Evolutionary conservation across 2,329 filamentous ascomycete genomes (phyloP).

Genomic region (Purpureocillium takamizusanense): DNA sequence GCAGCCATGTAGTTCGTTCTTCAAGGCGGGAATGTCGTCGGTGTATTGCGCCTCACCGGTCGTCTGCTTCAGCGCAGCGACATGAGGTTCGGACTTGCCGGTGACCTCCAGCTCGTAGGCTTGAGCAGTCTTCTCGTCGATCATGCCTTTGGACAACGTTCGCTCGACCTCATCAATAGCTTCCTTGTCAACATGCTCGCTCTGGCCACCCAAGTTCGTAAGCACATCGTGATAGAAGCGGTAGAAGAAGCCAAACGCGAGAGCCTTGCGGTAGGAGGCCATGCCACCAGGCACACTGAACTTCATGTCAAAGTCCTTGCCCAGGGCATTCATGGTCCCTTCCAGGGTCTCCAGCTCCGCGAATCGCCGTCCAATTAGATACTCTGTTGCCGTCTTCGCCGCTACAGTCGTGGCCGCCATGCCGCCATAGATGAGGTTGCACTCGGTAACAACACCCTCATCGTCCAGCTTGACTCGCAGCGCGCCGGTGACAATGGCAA

Average conservation of each 20-base stretch:
- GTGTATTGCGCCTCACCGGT: constrained; percentile 95
- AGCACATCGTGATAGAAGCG: constrained; percentile 91
- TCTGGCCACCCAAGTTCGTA: constrained; percentile 42
- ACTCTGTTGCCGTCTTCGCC: constrained; percentile 69
- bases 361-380: constrained; percentile 68
- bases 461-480: constrained; percentile 65
- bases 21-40: constrained; percentile 80
- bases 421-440: constrained; percentile 82
- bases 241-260: constrained; percentile 93
- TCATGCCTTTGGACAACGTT: constrained; percentile 68
- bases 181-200: constrained; percentile 53
- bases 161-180: constrained; percentile 79
- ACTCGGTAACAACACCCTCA: constrained; percentile 60
- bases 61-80: constrained; percentile 87
- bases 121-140: constrained; percentile 65
- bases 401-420: constrained; percentile 91
- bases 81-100: constrained; percentile 77
- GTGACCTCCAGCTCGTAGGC: constrained; percentile 77
- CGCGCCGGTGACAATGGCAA: constrained; percentile 90
- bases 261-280: constrained; percentile 87
- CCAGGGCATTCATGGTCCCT: constrained; percentile 82
- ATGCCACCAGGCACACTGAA: constrained; percentile 95
- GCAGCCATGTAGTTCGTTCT: constrained; percentile 83
- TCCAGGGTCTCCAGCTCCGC: constrained; percentile 78
- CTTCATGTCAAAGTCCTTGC: constrained; percentile 75